Evolutionary conservation across 257 asterid species (phyloP), one percentile per base, ranked within the genome.

Genomic region (Paraleonurus japonicus): DNA sequence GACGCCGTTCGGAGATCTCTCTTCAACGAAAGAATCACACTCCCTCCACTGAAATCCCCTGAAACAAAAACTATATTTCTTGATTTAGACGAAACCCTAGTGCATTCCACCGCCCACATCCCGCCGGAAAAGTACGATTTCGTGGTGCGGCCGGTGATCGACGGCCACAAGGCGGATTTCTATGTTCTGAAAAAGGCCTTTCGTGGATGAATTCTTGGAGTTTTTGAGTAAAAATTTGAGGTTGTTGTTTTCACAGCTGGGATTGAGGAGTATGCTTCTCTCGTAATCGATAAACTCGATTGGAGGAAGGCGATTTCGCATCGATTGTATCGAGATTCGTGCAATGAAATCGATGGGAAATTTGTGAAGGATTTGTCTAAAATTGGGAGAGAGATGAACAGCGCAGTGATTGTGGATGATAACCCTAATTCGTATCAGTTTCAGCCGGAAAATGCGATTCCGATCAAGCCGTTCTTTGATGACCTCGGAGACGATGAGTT

Each of bases 201-300:
- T 80, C 61, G 87, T 92, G 64, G 97, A 92, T 63, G 98, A 89
- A 28, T 85, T 95, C 5, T 59, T 89, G 81, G 82, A 75, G 11
- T 57, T 73, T 47, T 59, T 95, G 71, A 85, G 95, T 51, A 69
- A 39, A 84, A 60, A 22, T 92, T 86, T 37, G 98, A 89, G 89
- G 77, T 92, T 27, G 98, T 89, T 12, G 85, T 95, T 32, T 92
- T 95, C 75, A 95, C 99, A 0, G 98, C 98, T 0, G 99, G 98
- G 60, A 78, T 88, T 5, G 85, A 87, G 60, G 96, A 82, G 75
- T 89, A 95, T 64, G 99, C 99, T 0, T 89, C 97, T 7, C 90
- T 83, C 9, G 99, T 95, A 60, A 67, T 92, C 9, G 95, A 95
- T 60, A 80, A 62, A 75, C 76, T 95, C 15, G 99, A 95, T 24